Evolutionary conservation across 2,329 filamentous ascomycete species (phyloP).

Genomic region (Penicillium freii): DNA sequence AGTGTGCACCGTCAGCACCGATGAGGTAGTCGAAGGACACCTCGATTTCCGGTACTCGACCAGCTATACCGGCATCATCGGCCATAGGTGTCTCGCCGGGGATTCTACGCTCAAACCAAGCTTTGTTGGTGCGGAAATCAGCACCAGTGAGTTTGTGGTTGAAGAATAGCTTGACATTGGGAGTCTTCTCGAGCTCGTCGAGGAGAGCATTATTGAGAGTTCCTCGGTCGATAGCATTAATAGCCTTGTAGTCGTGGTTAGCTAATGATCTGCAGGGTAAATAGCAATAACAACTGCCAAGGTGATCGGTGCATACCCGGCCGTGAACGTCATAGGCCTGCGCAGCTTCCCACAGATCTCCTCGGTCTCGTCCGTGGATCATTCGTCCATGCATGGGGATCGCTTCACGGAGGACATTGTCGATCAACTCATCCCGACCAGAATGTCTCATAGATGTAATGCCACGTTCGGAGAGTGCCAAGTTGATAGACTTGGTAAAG

Average conservation of each 20-base stretch:
- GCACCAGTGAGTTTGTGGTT: conserved; percentile 90
- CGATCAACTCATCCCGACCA: conserved; percentile 64
- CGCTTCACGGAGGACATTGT: conserved; percentile 71
- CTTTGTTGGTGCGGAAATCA: conserved; percentile 73
- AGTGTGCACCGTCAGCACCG: conserved; percentile 93
- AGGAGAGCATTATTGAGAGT: conserved; percentile 80
- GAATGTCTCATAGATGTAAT: conserved; percentile 81
- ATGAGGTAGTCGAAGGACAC: conserved; percentile 89
- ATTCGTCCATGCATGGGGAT: conserved; percentile 95
- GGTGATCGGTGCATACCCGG: conserved; percentile 56
- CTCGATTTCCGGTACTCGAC: conserved; percentile 69
- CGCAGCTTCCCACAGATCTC: conserved; percentile 69
- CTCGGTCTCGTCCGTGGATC: conserved; percentile 75
- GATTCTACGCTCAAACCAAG: conserved; percentile 74
- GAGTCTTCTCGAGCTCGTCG: conserved; percentile 75
- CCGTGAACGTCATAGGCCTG: conserved; percentile 90
- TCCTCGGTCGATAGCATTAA: conserved; percentile 81
- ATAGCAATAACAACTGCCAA: conserved; percentile 7
- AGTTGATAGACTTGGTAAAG: conserved; percentile 97
- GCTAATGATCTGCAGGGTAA: conserved; percentile 7
- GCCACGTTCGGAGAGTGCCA: conserved; percentile 89
- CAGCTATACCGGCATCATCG: conserved; percentile 34
- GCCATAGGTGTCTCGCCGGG: conserved; percentile 32
- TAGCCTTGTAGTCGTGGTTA: conserved; percentile 55
- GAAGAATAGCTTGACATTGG: conserved; percentile 90